A percentile compares a stretch with the other conserved stretches of the same genome.
Evolutionary conservation across 2,329 filamentous ascomycete species (phyloP).

Genomic region (Alternaria sp.): DNA sequence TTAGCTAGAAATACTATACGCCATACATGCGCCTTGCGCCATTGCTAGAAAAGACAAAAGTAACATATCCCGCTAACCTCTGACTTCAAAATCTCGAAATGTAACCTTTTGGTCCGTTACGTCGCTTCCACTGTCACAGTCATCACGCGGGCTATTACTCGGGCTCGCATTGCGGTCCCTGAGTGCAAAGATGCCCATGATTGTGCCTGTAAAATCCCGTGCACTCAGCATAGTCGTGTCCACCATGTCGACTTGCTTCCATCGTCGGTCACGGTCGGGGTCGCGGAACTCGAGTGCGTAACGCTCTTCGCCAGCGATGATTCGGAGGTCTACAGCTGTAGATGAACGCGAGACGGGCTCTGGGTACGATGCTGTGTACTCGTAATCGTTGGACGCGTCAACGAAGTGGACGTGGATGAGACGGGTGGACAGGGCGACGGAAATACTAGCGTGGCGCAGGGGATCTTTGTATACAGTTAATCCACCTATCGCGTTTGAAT

Average conservation of each 20-base stretch:
- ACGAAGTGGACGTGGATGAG: slow-evolving; percentile 2
- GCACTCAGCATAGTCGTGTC: not conserved
- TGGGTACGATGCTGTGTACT: not conserved
- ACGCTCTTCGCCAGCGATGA: not conserved
- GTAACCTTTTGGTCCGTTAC: not conserved
- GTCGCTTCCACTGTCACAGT: not conserved
- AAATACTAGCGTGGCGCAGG: slow-evolving; percentile 1
- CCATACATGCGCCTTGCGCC: not conserved
- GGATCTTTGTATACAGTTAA: not conserved
- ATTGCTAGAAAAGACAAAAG: not conserved
- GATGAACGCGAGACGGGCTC: not conserved
- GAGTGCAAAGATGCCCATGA: not conserved
- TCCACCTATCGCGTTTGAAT: not conserved
- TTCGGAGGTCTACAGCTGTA: not conserved
- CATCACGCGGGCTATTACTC: not conserved
- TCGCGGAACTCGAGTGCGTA: not conserved
- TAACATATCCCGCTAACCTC: not conserved
- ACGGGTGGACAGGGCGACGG: not conserved
- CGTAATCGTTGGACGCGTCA: not conserved
- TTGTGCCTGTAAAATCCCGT: not conserved
- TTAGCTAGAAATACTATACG: not conserved
- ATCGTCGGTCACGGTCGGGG: not conserved
- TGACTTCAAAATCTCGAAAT: not conserved
- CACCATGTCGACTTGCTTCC: not conserved
- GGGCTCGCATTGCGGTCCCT: not conserved